Evolutionary conservation across 768 basidiomycete genomes (phyloP).

Genomic region (Naganishia kalamii): DNA sequence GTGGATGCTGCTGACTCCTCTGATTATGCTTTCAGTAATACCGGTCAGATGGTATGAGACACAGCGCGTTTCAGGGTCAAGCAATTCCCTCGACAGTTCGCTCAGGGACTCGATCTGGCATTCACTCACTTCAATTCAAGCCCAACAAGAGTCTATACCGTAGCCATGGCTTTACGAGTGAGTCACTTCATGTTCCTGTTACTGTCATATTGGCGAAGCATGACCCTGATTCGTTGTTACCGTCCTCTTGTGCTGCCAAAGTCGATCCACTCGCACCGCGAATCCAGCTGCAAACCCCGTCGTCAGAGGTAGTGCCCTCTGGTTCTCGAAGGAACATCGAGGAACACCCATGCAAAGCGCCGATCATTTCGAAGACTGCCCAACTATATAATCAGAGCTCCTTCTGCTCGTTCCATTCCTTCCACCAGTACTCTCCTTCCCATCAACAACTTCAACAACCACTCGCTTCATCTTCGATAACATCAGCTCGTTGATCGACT

Average conservation of each 20-base stretch:
- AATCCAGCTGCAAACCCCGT: neutral
- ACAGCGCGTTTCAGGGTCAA: neutral
- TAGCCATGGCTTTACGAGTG: neutral
- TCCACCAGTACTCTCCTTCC: neutral
- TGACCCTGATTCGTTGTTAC: neutral
- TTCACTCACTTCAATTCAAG: neutral
- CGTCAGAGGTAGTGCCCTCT: no score
- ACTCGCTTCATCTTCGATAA: neutral
- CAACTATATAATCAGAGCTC: slow-evolving; percentile 6
- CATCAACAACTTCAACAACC: slow-evolving; percentile 1
- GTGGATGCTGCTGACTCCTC: neutral
- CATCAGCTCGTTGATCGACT: slow-evolving; percentile 15
- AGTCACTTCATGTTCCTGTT: slow-evolving; percentile 8
- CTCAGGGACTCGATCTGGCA: neutral
- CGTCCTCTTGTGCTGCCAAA: neutral
- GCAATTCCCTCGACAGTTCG: neutral
- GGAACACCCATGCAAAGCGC: no score
- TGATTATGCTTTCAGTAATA: neutral
- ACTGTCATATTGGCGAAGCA: neutral
- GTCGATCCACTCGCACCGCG: neutral
- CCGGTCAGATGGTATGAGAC: neutral
- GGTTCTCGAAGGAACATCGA: no score
- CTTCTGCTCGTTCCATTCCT: neutral
- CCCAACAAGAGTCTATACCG: neutral
- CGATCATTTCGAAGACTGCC: no score